Conservation (phyloP, 108 stramenopile species). For the Mayamaea pseudoterrestris region DNA sequence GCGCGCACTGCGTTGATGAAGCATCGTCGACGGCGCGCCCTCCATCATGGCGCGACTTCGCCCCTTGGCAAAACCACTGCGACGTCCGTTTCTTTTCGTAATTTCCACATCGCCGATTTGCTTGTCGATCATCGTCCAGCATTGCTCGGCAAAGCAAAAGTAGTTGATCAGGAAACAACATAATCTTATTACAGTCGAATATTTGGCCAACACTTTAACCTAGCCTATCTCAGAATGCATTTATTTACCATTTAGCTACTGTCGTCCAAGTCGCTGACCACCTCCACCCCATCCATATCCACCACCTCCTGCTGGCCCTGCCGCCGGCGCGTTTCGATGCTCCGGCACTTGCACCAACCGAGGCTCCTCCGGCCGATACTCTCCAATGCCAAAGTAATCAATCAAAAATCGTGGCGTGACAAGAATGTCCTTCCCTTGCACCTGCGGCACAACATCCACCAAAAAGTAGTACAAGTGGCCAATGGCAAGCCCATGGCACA, state of each 20-base stretch:
- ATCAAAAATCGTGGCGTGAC: constrained; percentile 78
- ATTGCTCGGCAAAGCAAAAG: no score
- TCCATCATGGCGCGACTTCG: no score
- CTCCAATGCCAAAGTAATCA: constrained; percentile 66
- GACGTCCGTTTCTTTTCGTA: no score
- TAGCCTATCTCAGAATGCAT: no score
- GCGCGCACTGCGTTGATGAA: no score
- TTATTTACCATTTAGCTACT: constrained; percentile 6
- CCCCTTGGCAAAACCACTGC: no score
- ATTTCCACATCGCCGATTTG: no score
- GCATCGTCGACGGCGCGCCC: no score
- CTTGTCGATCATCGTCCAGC: no score
- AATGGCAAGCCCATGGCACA: constrained; percentile 57
- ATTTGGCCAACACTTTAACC: no score
- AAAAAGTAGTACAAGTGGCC: constrained; percentile 87
- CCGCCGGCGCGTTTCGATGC: constrained; percentile 7
- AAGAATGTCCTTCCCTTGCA: constrained; percentile 72
- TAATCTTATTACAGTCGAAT: no score
- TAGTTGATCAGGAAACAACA: no score
- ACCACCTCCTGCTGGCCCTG: constrained; percentile 1
- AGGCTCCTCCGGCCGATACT: constrained; percentile 41
- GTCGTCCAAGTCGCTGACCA: constrained; percentile 18
- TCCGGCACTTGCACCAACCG: neutral
- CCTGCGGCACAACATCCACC: constrained; percentile 73
- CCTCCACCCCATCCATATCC: constrained; percentile 30